Base-by-base conservation (phyloP, 148 eudicot species). In the Linanthus parryae region DNA sequence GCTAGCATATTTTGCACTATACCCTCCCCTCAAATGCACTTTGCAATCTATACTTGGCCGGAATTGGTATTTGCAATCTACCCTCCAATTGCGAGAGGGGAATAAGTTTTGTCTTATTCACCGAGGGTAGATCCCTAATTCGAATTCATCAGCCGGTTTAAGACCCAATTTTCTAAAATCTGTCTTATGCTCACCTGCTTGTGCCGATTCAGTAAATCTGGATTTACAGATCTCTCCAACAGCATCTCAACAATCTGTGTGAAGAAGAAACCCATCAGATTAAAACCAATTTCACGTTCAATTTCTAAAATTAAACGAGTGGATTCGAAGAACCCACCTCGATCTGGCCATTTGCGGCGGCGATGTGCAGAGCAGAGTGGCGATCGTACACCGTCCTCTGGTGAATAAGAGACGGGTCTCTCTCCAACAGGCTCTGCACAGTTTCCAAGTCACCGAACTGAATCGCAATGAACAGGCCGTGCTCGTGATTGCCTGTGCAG, bases 341-440 rank as follows among this genome's bases (percentile, higher is more conserved):
- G 91, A 84, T 88, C 75, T 74, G 96, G 53, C 85, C 99, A 84
- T 76, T 57, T 33, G 90, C 71, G 67, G 99, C 96, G 17, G 99
- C 94, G 13, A 84, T 33, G 61, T 92, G 99, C 66, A 92, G 81
- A 57, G 74, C 59, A 58, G 96, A 92, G 54, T 84, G 78, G 24
- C 91, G 90, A 78, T 88, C 88, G 60, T 70, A 84, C 14, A 66
- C 71, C 14, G 87, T 76, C 21, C 59, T 49, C 16, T 64, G 76
- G 29, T 49, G 50, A 45, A 84, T 51, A 25, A 92, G 58, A 57
- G 68, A 23, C 4, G 85, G 72, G 36, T 82, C 80, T 41, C 54
- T 60, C 4, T 75, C 63, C 13, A 81, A 26, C 11, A 71, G 61
- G 24, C 25, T 42, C 52, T 69, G 54, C 4, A 92, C 55, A 7